Conservation (phyloP, 257 asterid genomes). For the Solanum tarijense region DNA sequence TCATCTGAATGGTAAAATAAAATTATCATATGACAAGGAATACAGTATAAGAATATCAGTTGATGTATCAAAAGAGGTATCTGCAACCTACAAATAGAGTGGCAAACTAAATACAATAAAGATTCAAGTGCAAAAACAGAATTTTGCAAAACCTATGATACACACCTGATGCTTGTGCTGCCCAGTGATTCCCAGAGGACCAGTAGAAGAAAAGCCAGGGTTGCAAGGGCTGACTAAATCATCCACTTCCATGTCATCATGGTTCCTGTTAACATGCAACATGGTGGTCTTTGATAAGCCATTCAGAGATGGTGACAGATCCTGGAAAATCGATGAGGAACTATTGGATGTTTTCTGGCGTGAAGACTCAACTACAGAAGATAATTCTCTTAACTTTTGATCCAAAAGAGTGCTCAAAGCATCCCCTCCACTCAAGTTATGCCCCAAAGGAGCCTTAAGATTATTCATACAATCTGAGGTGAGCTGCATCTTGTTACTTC, state of each 20-base stretch:
- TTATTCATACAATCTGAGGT: slow-evolving; percentile 22
- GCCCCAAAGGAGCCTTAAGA: slow-evolving; percentile 21
- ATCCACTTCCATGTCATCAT: slow-evolving; percentile 23
- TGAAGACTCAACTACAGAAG: slow-evolving; percentile 51
- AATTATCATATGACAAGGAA: neutral
- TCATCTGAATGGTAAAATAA: neutral
- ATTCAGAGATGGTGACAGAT: slow-evolving; percentile 8
- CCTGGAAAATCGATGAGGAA: slow-evolving; percentile 15
- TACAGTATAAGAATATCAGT: neutral
- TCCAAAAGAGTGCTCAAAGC: slow-evolving; percentile 68
- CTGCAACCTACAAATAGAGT: neutral
- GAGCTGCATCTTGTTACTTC: slow-evolving; percentile 26
- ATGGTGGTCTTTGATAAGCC: slow-evolving; percentile 17
- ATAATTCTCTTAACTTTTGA: slow-evolving; percentile 63
- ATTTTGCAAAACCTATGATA: neutral
- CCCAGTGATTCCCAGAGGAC: slow-evolving; percentile 14
- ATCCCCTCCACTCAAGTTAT: slow-evolving; percentile 46
- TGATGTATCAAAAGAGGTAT: neutral
- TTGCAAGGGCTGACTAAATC: slow-evolving; percentile 17
- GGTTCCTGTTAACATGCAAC: slow-evolving; percentile 14
- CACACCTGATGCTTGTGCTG: slow-evolving; percentile 36
- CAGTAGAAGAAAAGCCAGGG: slow-evolving; percentile 18
- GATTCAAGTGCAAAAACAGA: neutral
- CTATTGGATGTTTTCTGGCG: slow-evolving; percentile 12
- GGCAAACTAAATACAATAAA: neutral